Evolutionary conservation across 192 early-diverging fungal genomes (phyloP), one percentile per base, ranked within the genome.

Genomic region (Backusella australiensis): DNA sequence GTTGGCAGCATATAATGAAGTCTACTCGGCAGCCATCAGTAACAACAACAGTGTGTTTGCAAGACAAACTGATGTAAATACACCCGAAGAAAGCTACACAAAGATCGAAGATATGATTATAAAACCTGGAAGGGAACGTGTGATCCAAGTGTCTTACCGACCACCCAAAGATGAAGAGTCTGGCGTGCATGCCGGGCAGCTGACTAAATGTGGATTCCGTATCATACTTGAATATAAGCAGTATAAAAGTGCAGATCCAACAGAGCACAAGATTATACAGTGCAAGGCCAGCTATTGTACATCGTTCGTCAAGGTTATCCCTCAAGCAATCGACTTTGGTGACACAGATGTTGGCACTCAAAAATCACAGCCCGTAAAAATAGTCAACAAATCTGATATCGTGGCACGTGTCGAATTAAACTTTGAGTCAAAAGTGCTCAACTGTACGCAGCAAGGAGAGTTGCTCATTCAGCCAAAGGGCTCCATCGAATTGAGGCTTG

Each of bases 321-420:
- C 97, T 2, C 86, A 88, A 67, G 83, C 90, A 39, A 85, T 99
- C 6, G 92, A 97, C 75, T 99, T 99, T 89, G 97, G 97, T 67
- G 92, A 94, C 73, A 96, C 96, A 1, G 95, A 97, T 81, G 96
- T 99, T 2, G 95, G 95, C 17, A 95, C 93, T 11, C 85, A 94
- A n/a, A 96, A 97, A 81, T 94, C 96, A 15, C 77, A 93, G 69
- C 91, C 92, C 0, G 85, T 99, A 68, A 84, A 86, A 32, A 88
- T 98, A 34, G 81, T 85, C 32, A 99, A 99, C 82, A 81, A 86
- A 73, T 97, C 97, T 23, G 96, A 96, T 36, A 83, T 99, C 23
- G 78, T 89, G 6, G 95, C 94, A 0, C 87, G 84, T 0, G 93
- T 99, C 4, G 92, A 95, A 82, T 87, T 97, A 26, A 63, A 63